These are phyloP conservation scores for Angophora floribunda DNA, from an alignment of 345 rosid genomes.

Conservation along the genomic window DNA sequence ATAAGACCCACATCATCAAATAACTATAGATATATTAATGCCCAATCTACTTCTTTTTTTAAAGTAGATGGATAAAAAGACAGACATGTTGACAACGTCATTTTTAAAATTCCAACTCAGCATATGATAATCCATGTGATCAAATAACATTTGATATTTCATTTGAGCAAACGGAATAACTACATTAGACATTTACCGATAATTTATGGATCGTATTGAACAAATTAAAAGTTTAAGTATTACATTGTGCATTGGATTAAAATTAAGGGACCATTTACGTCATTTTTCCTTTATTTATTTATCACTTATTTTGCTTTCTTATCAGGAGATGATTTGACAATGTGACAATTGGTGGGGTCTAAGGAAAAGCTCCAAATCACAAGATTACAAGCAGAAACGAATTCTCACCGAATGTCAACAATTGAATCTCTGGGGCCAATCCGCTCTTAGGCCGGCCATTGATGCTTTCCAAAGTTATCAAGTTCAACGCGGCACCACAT, in stretches of 20 bases:
- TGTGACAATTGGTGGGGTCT: background rate
- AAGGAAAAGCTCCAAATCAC: background rate
- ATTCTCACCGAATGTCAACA: background rate
- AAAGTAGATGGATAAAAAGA: background rate
- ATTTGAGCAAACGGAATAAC: background rate
- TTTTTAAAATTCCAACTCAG: background rate
- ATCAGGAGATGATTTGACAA: background rate
- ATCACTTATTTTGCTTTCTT: background rate
- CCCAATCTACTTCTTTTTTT: too few species aligned
- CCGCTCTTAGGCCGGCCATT: background rate
- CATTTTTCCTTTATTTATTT: background rate
- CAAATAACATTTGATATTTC: background rate
- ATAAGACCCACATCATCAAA: background rate
- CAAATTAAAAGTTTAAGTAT: background rate
- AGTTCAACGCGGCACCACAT: background rate
- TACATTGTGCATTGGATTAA: background rate
- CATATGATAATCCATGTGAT: background rate
- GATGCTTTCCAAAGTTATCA: background rate
- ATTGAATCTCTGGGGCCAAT: background rate
- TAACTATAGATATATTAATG: background rate
- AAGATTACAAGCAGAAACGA: background rate
- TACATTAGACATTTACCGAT: accelerated
- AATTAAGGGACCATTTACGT: background rate
- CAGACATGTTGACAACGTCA: background rate
- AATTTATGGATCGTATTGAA: accelerated